These are phyloP conservation scores for Diplocarpon rosae DNA, from an alignment of 2,329 filamentous ascomycete species.

Conservation along the genomic window DNA sequence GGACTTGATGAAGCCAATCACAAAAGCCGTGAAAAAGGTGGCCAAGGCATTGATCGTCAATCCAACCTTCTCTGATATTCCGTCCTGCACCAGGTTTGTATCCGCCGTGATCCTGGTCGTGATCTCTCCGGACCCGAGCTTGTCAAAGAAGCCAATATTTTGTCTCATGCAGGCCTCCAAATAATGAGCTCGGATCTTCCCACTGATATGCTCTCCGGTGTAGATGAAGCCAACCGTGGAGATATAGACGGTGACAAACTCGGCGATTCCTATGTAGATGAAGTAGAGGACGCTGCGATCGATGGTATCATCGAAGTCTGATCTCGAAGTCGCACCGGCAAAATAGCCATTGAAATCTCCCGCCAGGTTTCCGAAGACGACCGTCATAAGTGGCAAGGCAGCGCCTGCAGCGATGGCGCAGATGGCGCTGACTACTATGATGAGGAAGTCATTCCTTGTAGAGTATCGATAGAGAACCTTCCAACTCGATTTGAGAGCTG, in stretches of 20 bases:
- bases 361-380: conserved; percentile 69
- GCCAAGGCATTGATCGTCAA: conserved; percentile 66
- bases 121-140: conserved; percentile 83
- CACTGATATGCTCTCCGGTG: conserved; percentile 66
- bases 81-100: conserved; percentile 86
- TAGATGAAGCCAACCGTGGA: conserved; percentile 86
- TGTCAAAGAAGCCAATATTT: conserved; percentile 90
- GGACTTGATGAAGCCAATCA: conserved; percentile 83
- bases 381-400: conserved; percentile 42
- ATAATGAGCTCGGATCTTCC: conserved; percentile 73
- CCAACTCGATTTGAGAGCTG: conserved; percentile 52
- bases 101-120: conserved; percentile 91
- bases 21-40: conserved; percentile 78
- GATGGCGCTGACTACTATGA: conserved; percentile 39
- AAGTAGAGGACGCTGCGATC: conserved; percentile 65
- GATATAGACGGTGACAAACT: conserved; percentile 69
- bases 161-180: conserved; percentile 74
- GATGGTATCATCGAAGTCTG: conserved; percentile 50
- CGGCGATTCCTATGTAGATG: conserved; percentile 70
- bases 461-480: conserved; percentile 48
- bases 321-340: conserved; percentile 34
- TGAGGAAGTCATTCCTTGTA: conserved; percentile 37
- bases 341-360: conserved; percentile 56
- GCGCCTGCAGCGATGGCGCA: conserved; percentile 48
- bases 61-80: conserved; percentile 81